These are phyloP conservation scores for Leccinum holopus DNA, from an alignment of 1,284 basidiomycete species.

Conservation along the genomic window DNA sequence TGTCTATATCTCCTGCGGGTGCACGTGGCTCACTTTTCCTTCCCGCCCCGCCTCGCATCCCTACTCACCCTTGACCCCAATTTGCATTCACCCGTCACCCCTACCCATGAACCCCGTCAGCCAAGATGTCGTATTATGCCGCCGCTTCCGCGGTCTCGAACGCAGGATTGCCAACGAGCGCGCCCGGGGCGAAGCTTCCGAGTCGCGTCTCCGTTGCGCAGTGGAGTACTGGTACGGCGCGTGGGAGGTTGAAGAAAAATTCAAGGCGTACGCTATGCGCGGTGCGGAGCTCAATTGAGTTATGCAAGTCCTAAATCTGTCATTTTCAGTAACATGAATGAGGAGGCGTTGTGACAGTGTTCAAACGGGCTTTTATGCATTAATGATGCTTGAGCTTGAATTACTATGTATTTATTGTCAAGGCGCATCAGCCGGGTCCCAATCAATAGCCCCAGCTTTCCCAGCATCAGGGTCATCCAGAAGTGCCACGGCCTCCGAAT, in stretches of 20 bases:
- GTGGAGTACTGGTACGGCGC: slow-evolving; percentile 88
- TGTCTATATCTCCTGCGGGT: not conserved
- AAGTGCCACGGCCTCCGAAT: slow-evolving; percentile 56
- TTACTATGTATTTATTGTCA: no score
- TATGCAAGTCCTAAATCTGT: not conserved
- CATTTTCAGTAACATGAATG: not conserved
- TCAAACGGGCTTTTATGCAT: not conserved
- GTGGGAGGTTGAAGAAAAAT: slow-evolving; percentile 66
- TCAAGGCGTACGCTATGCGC: not conserved
- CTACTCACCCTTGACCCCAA: not conserved
- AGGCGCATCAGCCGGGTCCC: slow-evolving; percentile 65
- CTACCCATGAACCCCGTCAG: slow-evolving; percentile 37
- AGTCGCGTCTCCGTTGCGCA: slow-evolving; percentile 68
- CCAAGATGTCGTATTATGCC: slow-evolving; percentile 76
- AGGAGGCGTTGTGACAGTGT: not conserved
- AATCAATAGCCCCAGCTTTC: slow-evolving; percentile 59
- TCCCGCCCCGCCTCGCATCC: not conserved
- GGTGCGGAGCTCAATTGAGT: not conserved
- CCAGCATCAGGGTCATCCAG: slow-evolving; percentile 67
- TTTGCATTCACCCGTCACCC: not conserved
- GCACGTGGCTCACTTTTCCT: not conserved
- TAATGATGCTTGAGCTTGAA: no score
- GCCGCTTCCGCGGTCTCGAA: slow-evolving; percentile 74
- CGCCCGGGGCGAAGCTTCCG: slow-evolving; percentile 43
- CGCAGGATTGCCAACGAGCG: slow-evolving; percentile 67